Evolutionary conservation across 2,329 filamentous ascomycete species (phyloP).

Genomic region (Colletotrichum cereale): DNA sequence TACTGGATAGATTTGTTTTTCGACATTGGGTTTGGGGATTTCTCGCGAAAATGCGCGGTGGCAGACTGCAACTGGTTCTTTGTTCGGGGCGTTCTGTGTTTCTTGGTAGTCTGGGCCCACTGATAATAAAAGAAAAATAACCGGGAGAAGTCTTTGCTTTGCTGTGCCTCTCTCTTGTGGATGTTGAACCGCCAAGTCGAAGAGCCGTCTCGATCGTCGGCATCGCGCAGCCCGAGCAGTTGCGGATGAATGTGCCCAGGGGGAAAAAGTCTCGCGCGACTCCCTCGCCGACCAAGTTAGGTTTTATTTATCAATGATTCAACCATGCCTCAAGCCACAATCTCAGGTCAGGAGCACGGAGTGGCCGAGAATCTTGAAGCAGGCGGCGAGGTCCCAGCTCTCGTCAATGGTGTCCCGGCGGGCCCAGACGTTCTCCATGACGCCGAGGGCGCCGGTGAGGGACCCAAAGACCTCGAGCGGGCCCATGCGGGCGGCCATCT

Average conservation of each 20-base stretch:
- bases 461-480: constrained; percentile 60
- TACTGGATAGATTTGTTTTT: constrained; percentile 32
- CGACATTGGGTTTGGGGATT: neutral
- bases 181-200: neutral
- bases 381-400: constrained; percentile 59
- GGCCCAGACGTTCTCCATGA: constrained; percentile 63
- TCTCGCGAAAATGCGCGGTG: neutral
- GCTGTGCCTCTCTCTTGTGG: neutral
- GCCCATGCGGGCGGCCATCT: constrained; percentile 56
- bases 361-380: constrained; percentile 56
- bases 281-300: neutral
- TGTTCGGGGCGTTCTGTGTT: neutral
- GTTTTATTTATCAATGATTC: neutral
- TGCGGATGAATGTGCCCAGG: neutral
- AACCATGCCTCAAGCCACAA: neutral
- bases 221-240: neutral
- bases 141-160: neutral
- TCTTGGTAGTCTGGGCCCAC: constrained; percentile 3
- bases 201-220: neutral
- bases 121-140: constrained; percentile 14
- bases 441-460: constrained; percentile 54
- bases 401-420: constrained; percentile 54
- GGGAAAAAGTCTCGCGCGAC: neutral
- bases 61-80: constrained; percentile 3
- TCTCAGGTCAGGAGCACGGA: constrained; percentile 54